These are phyloP conservation scores for Priceomyces castillae DNA, from an alignment of 805 yeast genomes.

Conservation along the genomic window DNA sequence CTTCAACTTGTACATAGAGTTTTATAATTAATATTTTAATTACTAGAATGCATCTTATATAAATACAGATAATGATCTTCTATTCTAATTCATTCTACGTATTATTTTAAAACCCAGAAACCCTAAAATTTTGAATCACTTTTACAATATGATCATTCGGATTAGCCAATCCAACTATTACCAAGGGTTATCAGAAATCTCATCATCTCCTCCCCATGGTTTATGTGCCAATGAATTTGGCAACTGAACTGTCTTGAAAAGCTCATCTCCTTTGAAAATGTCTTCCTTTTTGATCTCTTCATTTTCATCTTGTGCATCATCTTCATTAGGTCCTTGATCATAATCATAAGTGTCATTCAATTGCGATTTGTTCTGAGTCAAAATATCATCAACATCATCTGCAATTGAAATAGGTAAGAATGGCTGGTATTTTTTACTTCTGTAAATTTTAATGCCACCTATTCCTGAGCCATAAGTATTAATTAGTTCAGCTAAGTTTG, in stretches of 20 bases:
- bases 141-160: not conserved
- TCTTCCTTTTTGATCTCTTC: slow-evolving; percentile 16
- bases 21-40: no score
- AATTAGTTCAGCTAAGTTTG: slow-evolving; percentile 70
- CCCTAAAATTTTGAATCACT: not conserved
- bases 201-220: slow-evolving; percentile 41
- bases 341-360: slow-evolving; percentile 32
- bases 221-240: slow-evolving; percentile 53
- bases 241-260: slow-evolving; percentile 46
- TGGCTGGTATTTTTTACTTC: slow-evolving; percentile 65
- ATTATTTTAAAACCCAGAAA: not conserved
- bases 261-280: slow-evolving; percentile 43
- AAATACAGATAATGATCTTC: no score
- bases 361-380: slow-evolving; percentile 27
- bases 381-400: slow-evolving; percentile 68
- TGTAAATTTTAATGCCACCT: slow-evolving; percentile 54
- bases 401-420: slow-evolving; percentile 63
- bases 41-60: no score
- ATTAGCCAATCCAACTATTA: slow-evolving; percentile 8
- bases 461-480: slow-evolving; percentile 75
- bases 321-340: slow-evolving; percentile 22
- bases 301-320: slow-evolving; percentile 20
- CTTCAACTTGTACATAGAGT: not conserved
- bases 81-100: no score
- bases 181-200: slow-evolving; percentile 72